These are phyloP conservation scores for Aureobasidium namibiae DNA, from an alignment of 2,329 filamentous ascomycete species.

Conservation along the genomic window DNA sequence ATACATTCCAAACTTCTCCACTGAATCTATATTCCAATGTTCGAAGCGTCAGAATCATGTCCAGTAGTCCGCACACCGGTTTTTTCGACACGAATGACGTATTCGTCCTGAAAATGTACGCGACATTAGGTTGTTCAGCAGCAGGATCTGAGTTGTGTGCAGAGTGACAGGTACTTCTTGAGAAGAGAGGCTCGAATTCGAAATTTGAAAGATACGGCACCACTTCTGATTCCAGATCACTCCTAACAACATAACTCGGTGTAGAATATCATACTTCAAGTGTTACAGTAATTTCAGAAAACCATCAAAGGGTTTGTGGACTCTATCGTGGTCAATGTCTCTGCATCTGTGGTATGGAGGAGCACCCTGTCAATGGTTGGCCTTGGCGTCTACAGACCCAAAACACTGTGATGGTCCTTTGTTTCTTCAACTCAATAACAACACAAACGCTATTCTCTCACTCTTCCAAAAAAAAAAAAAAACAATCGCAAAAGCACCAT, in stretches of 20 bases:
- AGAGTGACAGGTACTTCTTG: too few relatives aligned
- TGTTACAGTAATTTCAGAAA: background rate
- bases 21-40: background rate
- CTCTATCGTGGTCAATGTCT: background rate
- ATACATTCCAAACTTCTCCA: background rate
- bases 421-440: background rate
- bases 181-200: background rate
- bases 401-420: background rate
- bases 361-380: background rate
- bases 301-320: background rate
- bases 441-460: background rate
- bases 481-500: background rate
- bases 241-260: too few relatives aligned
- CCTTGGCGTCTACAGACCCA: background rate
- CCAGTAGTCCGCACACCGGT: background rate
- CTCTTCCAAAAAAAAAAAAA: background rate
- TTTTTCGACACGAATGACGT: background rate
- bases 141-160: background rate
- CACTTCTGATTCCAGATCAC: background rate
- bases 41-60: too few relatives aligned
- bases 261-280: too few relatives aligned
- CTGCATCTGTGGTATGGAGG: background rate
- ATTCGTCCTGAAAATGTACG: too few relatives aligned
- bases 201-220: background rate
- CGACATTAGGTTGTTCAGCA: background rate